Evolutionary conservation across 371 early-diverging fungal species (phyloP).

Genomic region (Zopfochytrium polystomum): DNA sequence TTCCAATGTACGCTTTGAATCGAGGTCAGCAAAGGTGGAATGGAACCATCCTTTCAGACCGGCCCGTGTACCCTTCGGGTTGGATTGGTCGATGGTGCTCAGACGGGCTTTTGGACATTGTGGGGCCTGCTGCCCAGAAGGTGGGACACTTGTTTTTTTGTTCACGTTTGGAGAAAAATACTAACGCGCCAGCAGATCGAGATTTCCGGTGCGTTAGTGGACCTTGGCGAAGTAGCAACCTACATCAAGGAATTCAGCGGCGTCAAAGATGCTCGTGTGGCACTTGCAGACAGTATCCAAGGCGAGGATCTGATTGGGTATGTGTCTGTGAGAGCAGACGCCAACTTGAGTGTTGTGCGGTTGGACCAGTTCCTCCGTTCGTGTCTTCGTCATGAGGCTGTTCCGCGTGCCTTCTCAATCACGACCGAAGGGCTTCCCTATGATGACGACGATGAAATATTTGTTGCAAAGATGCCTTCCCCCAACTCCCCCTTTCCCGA

Average conservation of each 20-base stretch:
- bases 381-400: not conserved
- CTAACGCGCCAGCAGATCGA: too few species aligned
- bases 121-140: too few species aligned
- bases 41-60: too few species aligned
- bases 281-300: not conserved
- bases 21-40: too few species aligned
- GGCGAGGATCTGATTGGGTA: not conserved
- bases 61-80: too few species aligned
- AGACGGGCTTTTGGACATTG: too few species aligned
- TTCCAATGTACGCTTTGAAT: too few species aligned
- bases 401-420: not conserved
- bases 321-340: not conserved
- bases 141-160: too few species aligned
- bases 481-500: not conserved
- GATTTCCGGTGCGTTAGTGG: not conserved
- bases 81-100: too few species aligned
- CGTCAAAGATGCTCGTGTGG: not conserved
- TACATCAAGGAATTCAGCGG: not conserved
- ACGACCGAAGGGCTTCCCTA: not conserved
- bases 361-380: not conserved
- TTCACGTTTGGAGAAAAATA: too few species aligned
- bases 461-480: not conserved
- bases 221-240: not conserved
- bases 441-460: not conserved
- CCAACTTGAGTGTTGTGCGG: not conserved